Base-by-base conservation (phyloP, 1,284 basidiomycete genomes). In the Austroboletus novae-zelandiae region DNA sequence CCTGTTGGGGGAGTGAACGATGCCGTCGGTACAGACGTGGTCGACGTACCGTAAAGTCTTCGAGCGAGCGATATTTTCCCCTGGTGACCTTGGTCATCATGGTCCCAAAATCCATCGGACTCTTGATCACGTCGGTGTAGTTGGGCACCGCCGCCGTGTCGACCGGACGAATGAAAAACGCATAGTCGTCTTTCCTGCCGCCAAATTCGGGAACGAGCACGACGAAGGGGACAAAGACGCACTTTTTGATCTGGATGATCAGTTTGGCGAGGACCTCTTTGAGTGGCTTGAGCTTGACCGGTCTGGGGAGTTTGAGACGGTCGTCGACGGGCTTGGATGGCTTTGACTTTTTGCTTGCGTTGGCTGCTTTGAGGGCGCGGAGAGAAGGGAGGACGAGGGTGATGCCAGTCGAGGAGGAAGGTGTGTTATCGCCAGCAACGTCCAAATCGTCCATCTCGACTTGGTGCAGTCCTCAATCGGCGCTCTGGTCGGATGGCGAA, bases 91-190 rank as follows among this genome's bases (percentile, higher is more conserved):
- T 89, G 40, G 67, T 69, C 7, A 79, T 69, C 80, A 93, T 91
- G 0, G 89, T 92, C 0, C 88, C 87, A 53, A 93, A 74, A 59
- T 92, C 90, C 89, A 93, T 93, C 7, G 90, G 90, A 30, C 73
- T 72, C 60, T 83, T 81, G 45, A 93, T 77, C 30, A 81, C 64
- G 60, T 89, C 84, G 3, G 71, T 56, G 60, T 92, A 93, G 4
- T 85, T 85, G 2, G 84, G 80, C 0, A 91, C 84, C 57, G 81
- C 75, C 0, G 72, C 68, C 0, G 69, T 65, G 64, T 91, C 77
- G 11, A 93, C 90, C 1, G 90, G 89, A 40, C 71, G 66, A 47
- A 90, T 70, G 64, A 93, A 93, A 69, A 93, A 91, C 6, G 84
- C 86, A 75, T 93, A 93, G 65, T 88, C 85, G 63, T 93, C 90